Evolutionary conservation across 768 basidiomycete genomes (phyloP).

Genomic region (Naematelia encephala): DNA sequence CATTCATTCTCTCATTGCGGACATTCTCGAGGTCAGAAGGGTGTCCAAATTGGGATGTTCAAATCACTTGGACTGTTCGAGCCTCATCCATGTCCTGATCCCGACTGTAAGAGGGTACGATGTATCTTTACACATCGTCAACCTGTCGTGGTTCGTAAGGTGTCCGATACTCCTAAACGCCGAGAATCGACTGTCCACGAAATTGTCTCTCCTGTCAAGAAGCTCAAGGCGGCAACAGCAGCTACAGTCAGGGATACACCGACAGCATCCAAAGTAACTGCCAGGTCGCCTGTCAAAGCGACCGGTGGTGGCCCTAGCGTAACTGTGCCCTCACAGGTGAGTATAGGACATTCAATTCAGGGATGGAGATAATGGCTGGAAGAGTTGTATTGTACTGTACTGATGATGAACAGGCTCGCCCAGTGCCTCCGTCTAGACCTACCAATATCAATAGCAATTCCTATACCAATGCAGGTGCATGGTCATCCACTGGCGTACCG

Average conservation of each 20-base stretch:
- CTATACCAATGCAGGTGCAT: background rate
- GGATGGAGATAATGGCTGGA: too few relatives aligned
- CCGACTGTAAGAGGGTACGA: conserved; percentile 27
- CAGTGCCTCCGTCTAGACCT: background rate
- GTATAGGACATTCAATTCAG: too few relatives aligned
- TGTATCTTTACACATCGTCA: conserved; percentile 38
- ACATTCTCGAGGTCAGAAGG: background rate
- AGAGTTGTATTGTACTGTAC: too few relatives aligned
- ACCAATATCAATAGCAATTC: background rate
- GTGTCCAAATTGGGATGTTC: conserved; percentile 26
- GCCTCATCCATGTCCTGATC: conserved; percentile 28
- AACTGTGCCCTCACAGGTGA: background rate
- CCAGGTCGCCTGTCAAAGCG: background rate
- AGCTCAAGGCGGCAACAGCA: background rate
- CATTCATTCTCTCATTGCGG: too few relatives aligned
- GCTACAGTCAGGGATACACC: background rate
- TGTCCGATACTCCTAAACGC: conserved; percentile 1
- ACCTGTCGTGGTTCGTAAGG: conserved; percentile 5
- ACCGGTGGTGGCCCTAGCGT: background rate
- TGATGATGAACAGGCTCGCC: too few relatives aligned
- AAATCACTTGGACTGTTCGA: conserved; percentile 30
- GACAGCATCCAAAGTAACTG: background rate
- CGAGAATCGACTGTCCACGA: background rate
- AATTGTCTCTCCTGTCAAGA: background rate
- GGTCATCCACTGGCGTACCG: conserved; percentile 12